Conservation (phyloP, 2,329 filamentous ascomycete genomes). For the Microcera coccophila region DNA sequence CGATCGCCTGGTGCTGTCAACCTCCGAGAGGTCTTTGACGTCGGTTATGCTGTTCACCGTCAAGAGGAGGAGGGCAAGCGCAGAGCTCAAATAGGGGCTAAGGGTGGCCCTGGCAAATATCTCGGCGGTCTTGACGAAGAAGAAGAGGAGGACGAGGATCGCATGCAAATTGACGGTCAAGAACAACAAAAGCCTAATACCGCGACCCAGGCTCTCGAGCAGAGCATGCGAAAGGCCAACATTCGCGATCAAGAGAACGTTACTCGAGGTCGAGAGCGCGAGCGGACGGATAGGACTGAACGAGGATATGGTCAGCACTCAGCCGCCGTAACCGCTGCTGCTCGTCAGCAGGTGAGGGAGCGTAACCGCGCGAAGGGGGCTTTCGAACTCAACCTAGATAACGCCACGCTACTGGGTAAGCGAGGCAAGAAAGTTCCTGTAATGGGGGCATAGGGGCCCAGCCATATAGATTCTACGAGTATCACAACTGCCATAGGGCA, state of each 20-base stretch:
- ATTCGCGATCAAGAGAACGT: constrained; percentile 51
- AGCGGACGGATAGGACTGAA: constrained; percentile 31
- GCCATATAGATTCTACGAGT: constrained; percentile 6
- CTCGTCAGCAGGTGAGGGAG: constrained; percentile 71
- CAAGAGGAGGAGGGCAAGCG: constrained; percentile 95
- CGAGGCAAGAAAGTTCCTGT: constrained; percentile 53
- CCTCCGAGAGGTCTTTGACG: constrained; percentile 93
- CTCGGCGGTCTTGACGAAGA: constrained; percentile 67
- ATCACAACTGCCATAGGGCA: constrained; percentile 5
- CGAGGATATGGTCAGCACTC: constrained; percentile 88
- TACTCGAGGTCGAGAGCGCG: constrained; percentile 32
- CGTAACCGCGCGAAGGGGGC: constrained; percentile 68
- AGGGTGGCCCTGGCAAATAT: constrained; percentile 56
- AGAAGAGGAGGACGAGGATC: constrained; percentile 55
- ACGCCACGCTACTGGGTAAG: constrained; percentile 81
- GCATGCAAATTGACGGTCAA: constrained; percentile 59
- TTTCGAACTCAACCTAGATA: constrained; percentile 89
- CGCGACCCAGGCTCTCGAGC: constrained; percentile 68
- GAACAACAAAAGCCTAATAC: constrained; percentile 46
- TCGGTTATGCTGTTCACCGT: constrained; percentile 94
- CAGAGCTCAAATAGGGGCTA: constrained; percentile 75
- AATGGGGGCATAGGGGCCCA: constrained; percentile 35
- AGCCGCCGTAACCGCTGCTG: constrained; percentile 76
- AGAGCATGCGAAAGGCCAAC: constrained; percentile 80
- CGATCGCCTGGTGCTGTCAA: constrained; percentile 93